Percentiles rank a stretch among this genome's conserved stretches.
Conservation (phyloP, 1,284 basidiomycete genomes). For the Phaffia rhodozyma region DNA sequence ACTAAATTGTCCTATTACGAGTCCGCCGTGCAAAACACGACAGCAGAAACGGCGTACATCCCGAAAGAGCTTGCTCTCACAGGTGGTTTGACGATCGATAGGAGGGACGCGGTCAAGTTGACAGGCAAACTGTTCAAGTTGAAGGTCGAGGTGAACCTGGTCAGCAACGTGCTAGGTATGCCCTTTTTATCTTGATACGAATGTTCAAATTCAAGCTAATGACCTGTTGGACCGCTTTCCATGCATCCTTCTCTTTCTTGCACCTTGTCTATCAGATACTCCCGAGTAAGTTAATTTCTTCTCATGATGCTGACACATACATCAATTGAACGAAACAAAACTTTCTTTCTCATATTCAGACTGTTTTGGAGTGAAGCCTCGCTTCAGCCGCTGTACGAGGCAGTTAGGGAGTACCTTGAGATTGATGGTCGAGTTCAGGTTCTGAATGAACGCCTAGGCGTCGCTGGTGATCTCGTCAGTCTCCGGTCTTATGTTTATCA, state of each 20-base stretch:
- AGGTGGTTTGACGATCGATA: slow-evolving; percentile 62
- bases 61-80: slow-evolving; percentile 72
- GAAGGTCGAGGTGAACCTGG: slow-evolving; percentile 78
- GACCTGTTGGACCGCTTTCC: background rate
- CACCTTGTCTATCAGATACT: slow-evolving; percentile 45
- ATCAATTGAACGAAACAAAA: too few relatives aligned
- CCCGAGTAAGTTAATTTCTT: slow-evolving; percentile 44
- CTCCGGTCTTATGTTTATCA: background rate
- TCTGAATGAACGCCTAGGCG: slow-evolving; percentile 75
- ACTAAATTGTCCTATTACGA: slow-evolving; percentile 86
- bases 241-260: background rate
- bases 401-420: slow-evolving; percentile 90
- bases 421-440: slow-evolving; percentile 72
- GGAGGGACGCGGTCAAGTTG: slow-evolving; percentile 71
- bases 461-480: slow-evolving; percentile 74
- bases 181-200: background rate
- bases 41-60: slow-evolving; percentile 68
- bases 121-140: slow-evolving; percentile 82
- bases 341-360: too few relatives aligned
- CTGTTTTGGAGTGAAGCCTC: slow-evolving; percentile 92
- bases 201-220: background rate
- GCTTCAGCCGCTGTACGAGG: slow-evolving; percentile 78
- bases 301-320: too few relatives aligned
- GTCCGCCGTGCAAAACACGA: slow-evolving; percentile 61
- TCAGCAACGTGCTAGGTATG: slow-evolving; percentile 67